Conservation (phyloP, 1,284 basidiomycete species). For the Pseudozyma hubeiensis region DNA sequence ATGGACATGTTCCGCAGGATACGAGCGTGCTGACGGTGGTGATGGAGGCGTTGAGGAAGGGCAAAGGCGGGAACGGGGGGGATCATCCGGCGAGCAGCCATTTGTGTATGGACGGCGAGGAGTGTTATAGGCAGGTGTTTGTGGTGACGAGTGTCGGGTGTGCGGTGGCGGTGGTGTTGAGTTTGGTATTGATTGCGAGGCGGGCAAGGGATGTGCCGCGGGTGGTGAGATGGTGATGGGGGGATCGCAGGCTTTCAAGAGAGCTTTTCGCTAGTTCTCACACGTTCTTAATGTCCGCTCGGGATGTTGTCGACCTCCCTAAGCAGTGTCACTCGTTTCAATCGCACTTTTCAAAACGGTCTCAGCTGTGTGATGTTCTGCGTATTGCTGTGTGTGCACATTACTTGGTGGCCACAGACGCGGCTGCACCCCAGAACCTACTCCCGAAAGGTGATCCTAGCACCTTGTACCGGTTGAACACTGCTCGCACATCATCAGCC, state of each 20-base stretch:
- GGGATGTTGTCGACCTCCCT: neutral
- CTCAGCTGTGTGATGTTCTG: neutral
- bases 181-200: slow-evolving; percentile 50
- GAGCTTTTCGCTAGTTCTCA: too few species aligned
- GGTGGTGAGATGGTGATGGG: slow-evolving; percentile 7
- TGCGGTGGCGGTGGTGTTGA: slow-evolving; percentile 45
- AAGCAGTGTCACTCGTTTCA: neutral
- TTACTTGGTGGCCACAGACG: neutral
- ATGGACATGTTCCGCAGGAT: slow-evolving; percentile 39
- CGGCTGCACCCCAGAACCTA: slow-evolving; percentile 22
- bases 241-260: neutral
- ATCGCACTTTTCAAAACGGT: too few species aligned
- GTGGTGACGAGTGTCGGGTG: slow-evolving; percentile 55
- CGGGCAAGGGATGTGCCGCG: slow-evolving; percentile 18
- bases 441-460: slow-evolving; percentile 16
- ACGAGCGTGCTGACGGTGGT: neutral
- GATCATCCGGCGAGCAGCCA: slow-evolving; percentile 30
- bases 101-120: slow-evolving; percentile 61
- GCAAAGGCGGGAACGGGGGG: neutral
- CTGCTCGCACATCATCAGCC: slow-evolving; percentile 2
- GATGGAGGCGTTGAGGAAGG: neutral
- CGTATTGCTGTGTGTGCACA: neutral
- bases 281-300: too few species aligned
- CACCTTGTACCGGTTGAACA: slow-evolving; percentile 29
- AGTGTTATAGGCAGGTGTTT: slow-evolving; percentile 66